These are phyloP conservation scores for Hypoxylon sp. DNA, from an alignment of 2,329 filamentous ascomycete genomes.

Conservation along the genomic window DNA sequence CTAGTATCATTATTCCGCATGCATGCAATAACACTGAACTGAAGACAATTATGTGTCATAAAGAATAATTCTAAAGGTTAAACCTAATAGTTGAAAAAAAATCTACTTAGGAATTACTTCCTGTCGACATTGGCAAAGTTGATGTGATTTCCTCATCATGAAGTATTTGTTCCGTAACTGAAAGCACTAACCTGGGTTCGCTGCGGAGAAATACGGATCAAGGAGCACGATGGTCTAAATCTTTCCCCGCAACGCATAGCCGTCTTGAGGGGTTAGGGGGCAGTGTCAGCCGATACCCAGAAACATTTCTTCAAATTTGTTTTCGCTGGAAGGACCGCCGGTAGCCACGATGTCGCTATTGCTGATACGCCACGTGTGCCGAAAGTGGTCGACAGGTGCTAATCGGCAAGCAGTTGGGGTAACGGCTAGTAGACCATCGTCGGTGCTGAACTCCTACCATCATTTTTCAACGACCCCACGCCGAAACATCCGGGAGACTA, in stretches of 20 bases:
- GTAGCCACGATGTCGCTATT: constrained; percentile 34
- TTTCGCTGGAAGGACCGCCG: not conserved
- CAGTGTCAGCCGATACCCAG: not conserved
- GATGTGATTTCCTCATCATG: too few species aligned
- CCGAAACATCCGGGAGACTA: constrained; percentile 75
- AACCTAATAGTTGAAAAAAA: not conserved
- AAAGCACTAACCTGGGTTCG: too few species aligned
- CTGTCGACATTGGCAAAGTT: too few species aligned
- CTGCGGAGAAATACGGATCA: too few species aligned
- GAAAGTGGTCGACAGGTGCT: not conserved
- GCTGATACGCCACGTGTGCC: constrained; percentile 20
- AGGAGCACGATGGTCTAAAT: too few species aligned
- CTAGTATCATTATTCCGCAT: not conserved
- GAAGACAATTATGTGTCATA: too few species aligned
- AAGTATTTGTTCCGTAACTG: too few species aligned
- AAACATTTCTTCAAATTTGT: not conserved
- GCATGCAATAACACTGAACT: not conserved
- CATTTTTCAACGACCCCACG: constrained; percentile 57
- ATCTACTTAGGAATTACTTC: not conserved
- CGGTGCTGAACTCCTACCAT: constrained; percentile 4
- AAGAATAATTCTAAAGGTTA: too few species aligned
- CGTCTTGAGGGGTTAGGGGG: not conserved
- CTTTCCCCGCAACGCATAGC: too few species aligned
- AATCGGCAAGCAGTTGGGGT: not conserved
- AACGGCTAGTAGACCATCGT: not conserved